Conservation (phyloP, 305 asterid genomes). For the Rubia peregrina region DNA sequence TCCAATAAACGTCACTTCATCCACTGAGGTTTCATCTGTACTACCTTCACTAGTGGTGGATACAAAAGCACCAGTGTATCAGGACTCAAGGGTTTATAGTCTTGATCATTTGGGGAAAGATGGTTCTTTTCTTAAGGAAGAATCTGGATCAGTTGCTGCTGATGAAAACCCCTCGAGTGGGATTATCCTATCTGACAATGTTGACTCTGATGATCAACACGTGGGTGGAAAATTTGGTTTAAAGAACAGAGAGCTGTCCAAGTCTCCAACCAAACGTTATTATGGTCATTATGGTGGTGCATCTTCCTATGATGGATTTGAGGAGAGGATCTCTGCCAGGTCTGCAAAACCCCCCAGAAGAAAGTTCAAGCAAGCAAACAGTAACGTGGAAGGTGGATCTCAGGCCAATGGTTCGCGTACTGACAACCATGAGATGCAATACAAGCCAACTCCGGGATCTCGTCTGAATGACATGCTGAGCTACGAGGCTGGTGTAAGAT, state of each 20-base stretch:
- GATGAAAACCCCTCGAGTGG: constrained; percentile 30
- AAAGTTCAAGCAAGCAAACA: constrained; percentile 30
- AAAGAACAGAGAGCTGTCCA: constrained; percentile 22
- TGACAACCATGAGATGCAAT: constrained; percentile 27
- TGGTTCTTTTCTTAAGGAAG: constrained; percentile 12
- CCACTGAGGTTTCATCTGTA: constrained; percentile 19
- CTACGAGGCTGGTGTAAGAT: constrained; percentile 27
- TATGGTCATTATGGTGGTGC: constrained; percentile 60
- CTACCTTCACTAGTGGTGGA: constrained; percentile 18
- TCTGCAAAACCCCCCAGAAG: constrained; percentile 31
- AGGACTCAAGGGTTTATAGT: constrained; percentile 13
- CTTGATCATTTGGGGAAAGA: constrained; percentile 20
- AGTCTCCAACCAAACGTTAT: constrained; percentile 39
- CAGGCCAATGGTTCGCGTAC: constrained; percentile 18
- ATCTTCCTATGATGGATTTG: constrained; percentile 64
- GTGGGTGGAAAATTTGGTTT: constrained; percentile 27
- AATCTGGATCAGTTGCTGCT: constrained; percentile 18
- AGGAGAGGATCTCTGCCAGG: constrained; percentile 29
- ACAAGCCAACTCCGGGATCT: constrained; percentile 24
- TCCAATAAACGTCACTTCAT: constrained; percentile 10
- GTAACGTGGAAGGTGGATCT: constrained; percentile 21
- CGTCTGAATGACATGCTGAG: constrained; percentile 20
- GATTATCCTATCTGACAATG: constrained; percentile 29
- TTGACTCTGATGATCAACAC: constrained; percentile 32
- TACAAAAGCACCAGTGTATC: constrained; percentile 18